Conservation (phyloP, 768 basidiomycete genomes). For the Cubamyces sp. region DNA sequence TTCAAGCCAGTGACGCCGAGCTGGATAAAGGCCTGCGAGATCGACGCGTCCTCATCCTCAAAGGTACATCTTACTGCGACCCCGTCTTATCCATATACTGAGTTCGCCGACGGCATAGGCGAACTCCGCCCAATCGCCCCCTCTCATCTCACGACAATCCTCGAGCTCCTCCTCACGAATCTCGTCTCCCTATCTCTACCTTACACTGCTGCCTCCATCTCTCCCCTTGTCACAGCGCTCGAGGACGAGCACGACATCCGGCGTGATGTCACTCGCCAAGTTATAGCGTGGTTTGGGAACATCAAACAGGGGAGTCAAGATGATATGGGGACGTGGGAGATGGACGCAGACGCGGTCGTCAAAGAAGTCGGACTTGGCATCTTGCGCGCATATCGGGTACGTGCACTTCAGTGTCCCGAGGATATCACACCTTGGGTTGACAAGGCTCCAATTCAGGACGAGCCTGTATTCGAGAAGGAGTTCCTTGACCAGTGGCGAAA, state of each 20-base stretch:
- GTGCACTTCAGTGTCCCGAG: neutral
- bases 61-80: conserved; percentile 49
- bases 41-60: conserved; percentile 72
- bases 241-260: conserved; percentile 76
- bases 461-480: conserved; percentile 55
- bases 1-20: conserved; percentile 86
- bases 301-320: conserved; percentile 38
- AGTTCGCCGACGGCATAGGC: conserved; percentile 44
- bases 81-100: neutral
- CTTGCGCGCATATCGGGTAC: conserved; percentile 63
- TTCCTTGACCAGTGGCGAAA: conserved; percentile 73
- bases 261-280: conserved; percentile 60
- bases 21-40: conserved; percentile 64
- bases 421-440: neutral
- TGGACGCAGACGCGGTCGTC: conserved; percentile 64
- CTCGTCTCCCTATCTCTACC: conserved; percentile 67
- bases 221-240: conserved; percentile 61
- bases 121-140: conserved; percentile 74
- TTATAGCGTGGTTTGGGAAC: conserved; percentile 84
- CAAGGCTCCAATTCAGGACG: conserved; percentile 46
- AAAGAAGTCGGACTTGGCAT: conserved; percentile 80
- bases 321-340: conserved; percentile 55
- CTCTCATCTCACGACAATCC: conserved; percentile 65
- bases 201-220: conserved; percentile 55
- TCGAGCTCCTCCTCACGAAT: conserved; percentile 75